Evolutionary conservation across 768 basidiomycete genomes (phyloP), one percentile per base, ranked within the genome.

Genomic region (Boletus subcaerulescens): DNA sequence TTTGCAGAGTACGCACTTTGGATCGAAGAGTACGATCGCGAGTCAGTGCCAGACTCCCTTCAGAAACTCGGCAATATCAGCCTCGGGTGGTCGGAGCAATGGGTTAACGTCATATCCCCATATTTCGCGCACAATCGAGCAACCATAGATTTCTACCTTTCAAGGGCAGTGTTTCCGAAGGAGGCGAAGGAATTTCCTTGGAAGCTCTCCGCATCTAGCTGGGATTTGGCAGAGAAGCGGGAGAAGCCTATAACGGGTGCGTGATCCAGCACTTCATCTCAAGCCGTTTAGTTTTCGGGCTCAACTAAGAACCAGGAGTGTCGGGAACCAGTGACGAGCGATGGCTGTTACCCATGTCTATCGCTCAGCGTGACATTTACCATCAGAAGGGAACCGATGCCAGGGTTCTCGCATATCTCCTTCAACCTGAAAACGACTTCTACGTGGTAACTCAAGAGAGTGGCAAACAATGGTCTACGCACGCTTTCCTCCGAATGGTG

Each of bases 301-400:
- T 55, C 1, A 46, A 11, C 0, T 1, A 11, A 17, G 0, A 0
- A 10, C 20, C 61, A 53, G 74, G 75, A 12, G 74, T 76, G 52
- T 76, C 73, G n/a, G 74, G 75, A 0, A 76, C 74, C 0, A 71
- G 75, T 8, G 75, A 74, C 41, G 56, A 60, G 0, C 69, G 61
- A 14, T 14, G 33, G 33, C 6, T 35, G 33, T 35, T 35, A 35
- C 33, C 33, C 33, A 11, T 35, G 33, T 12, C 33, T 1, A 35
- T 35, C 5, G 33, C 33, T 14, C 33, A 35, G 14, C 33, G 33
- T 11, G 33, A 35, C 11, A 2, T 35, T 12, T 12, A 35, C 33
- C 33, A 35, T 35, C 33, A 71, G 33, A 26, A 43, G 5, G 65
- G 71, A 33, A 80, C 78, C 7, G 80, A 80, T 47, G 82, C 82